Conservation (phyloP, 805 yeast species). For the Grigorovia jiainica region DNA sequence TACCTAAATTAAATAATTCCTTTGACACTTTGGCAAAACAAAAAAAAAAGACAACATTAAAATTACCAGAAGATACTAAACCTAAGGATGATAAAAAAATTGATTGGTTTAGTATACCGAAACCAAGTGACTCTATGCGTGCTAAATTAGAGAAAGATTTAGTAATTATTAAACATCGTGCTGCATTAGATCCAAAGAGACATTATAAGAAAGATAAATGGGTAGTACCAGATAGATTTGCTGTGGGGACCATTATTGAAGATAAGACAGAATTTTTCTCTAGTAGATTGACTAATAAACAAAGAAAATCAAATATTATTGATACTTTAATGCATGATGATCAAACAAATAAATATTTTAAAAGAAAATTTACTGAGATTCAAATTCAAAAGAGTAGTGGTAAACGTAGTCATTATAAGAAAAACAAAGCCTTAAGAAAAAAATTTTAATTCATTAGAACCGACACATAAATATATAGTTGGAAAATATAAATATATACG, state of each 20-base stretch:
- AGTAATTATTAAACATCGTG: conserved; percentile 70
- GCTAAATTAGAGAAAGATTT: conserved; percentile 59
- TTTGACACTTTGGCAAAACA: conserved; percentile 20
- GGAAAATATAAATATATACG: neutral
- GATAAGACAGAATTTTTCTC: conserved; percentile 68
- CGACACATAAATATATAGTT: neutral
- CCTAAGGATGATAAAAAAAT: conserved; percentile 1
- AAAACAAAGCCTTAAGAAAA: conserved; percentile 50
- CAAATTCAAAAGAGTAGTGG: conserved; percentile 58
- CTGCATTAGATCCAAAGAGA: conserved; percentile 89
- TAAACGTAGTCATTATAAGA: conserved; percentile 56
- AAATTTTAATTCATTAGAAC: conserved; percentile 3
- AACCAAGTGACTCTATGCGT: conserved; percentile 60
- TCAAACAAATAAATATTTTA: conserved; percentile 65
- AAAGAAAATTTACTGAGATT: conserved; percentile 73
- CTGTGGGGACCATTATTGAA: conserved; percentile 80
- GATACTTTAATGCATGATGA: conserved; percentile 75
- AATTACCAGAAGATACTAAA: neutral
- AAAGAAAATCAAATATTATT: conserved; percentile 69
- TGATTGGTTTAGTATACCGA: conserved; percentile 80
- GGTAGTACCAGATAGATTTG: conserved; percentile 69
- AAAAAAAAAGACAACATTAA: neutral
- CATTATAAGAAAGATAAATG: conserved; percentile 85
- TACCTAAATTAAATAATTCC: conserved; percentile 23
- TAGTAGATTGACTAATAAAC: conserved; percentile 51